A percentile compares a stretch with the other conserved stretches of the same genome.
Evolutionary conservation across 805 yeast genomes (phyloP).

Genomic region (Metschnikowia lochheadii): DNA sequence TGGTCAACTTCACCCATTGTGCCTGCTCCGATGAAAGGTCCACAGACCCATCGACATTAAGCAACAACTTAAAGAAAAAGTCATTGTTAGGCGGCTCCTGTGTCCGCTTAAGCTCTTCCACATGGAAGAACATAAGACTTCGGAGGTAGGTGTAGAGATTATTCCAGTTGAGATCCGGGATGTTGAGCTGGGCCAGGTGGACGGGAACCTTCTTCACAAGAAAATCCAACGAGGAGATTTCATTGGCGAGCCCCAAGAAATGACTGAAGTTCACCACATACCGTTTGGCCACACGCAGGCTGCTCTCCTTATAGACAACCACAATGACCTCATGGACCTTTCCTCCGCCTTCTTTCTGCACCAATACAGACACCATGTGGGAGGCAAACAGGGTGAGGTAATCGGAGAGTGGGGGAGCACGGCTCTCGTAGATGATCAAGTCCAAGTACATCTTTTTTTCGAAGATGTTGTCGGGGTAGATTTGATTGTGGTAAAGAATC

Average conservation of each 20-base stretch:
- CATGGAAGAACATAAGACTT: conserved; percentile 28
- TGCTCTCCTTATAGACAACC: conserved; percentile 33
- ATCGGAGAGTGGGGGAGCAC: conserved; percentile 45
- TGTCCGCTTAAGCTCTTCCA: conserved; percentile 26
- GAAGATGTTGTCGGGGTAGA: conserved; percentile 54
- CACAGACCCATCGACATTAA: conserved; percentile 24
- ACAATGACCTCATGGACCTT: conserved; percentile 31
- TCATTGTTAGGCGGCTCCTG: conserved; percentile 6
- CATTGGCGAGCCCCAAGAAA: conserved; percentile 22
- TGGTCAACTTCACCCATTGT: conserved; percentile 24
- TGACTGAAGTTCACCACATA: conserved; percentile 36
- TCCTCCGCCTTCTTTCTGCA: conserved; percentile 21
- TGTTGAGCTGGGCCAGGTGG: conserved; percentile 20
- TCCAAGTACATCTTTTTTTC: conserved; percentile 39
- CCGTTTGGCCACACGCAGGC: conserved; percentile 30
- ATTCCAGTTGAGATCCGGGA: conserved; percentile 30
- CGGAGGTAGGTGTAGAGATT: conserved; percentile 30
- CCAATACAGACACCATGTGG: conserved; percentile 20
- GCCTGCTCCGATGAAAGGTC: conserved; percentile 15
- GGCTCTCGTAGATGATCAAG: conserved; percentile 35
- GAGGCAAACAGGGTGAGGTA: conserved; percentile 40
- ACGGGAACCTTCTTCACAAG: conserved; percentile 16
- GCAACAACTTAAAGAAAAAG: conserved; percentile 22
- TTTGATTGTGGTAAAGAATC: conserved; percentile 46
- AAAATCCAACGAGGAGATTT: conserved; percentile 15